phyloP scores from a whole-genome alignment of 768 basidiomycete genomes.

The Mycena albidolilacea region DNA sequence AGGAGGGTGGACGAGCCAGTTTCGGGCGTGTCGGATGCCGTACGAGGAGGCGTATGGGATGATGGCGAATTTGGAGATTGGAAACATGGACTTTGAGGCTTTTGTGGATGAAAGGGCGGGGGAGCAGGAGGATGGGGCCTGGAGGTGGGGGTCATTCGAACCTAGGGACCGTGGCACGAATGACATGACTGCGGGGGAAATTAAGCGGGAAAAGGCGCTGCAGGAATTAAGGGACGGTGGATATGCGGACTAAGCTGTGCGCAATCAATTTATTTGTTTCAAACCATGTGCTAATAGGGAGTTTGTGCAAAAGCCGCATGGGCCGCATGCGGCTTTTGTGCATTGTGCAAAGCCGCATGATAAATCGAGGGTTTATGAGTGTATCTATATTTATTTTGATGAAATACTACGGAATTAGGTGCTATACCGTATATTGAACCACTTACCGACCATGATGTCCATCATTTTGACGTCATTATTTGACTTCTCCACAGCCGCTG shows the following conservation, averaged over 20 bases:
- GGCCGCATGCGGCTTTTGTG: too few relatives aligned
- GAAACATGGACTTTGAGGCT: constrained; percentile 31
- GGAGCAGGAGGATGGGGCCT: constrained; percentile 23
- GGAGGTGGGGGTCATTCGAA: constrained; percentile 1
- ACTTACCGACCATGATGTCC: too few relatives aligned
- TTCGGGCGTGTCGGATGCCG: constrained; percentile 25
- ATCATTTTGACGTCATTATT: too few relatives aligned
- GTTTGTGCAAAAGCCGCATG: too few relatives aligned
- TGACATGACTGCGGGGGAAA: neutral
- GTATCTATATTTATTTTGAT: too few relatives aligned
- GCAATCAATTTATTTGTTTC: too few relatives aligned
- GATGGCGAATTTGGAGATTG: constrained; percentile 24
- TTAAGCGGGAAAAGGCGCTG: neutral
- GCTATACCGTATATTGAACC: too few relatives aligned
- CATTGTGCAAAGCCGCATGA: too few relatives aligned
- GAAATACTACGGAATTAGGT: too few relatives aligned
- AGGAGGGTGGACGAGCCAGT: constrained; percentile 9
- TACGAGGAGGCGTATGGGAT: constrained; percentile 24
- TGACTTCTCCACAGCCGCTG: too few relatives aligned
- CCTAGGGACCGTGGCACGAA: neutral
- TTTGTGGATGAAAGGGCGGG: constrained; percentile 29
- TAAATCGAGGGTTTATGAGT: too few relatives aligned
- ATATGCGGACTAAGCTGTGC: neutral
- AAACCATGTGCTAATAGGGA: too few relatives aligned
- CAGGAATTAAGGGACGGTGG: neutral